Base-by-base conservation (phyloP, 1,139 yeast genomes). In the Hyphopichia burtonii region DNA sequence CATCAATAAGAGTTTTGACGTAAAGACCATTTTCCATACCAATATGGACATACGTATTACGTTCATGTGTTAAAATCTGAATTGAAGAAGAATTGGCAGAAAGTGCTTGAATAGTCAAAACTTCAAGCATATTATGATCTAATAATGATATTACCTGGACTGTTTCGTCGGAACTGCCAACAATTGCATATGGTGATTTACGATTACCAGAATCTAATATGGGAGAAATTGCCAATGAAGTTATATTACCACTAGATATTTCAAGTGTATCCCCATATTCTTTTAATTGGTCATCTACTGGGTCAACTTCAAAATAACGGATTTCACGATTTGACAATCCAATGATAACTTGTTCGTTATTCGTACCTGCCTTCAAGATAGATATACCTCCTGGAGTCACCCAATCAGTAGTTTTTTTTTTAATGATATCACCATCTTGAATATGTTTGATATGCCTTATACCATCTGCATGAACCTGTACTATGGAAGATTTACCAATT, bases 21-120 rank as follows among this genome's bases (percentile, higher is more conserved):
- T 86, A 88, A 1, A 90, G 79, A 28, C 99, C 99, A 58, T 82
- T 88, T 20, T 70, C 76, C 71, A 91, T 72, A 1, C 98, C 98
- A 40, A 89, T 77, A 60, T 90, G 95, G 7, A 87, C 74, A 16
- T 47, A 46, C 43, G 48, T 47, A 4, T 41, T 48, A 15, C 43
- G 41, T 25, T 46, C 47, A 8, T 50, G 40, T 2, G 55, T 47
- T 15, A 58, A 42, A 50, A 85, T 61, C 15, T 76, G 61, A 36
- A 84, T 62, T 1, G 82, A 74, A 4, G 71, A 58, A 1, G 85
- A 77, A 4, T 76, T 68, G 0, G 93, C 78, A 23, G 84, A 76
- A 19, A 90, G 62, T 2, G 83, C 86, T 59, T 89, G 96, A 34
- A 85, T 70, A 0, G 86, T 73, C 5, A 86, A 54, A 0, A 78